phyloP scores from a whole-genome alignment of 1,139 yeast species.

The Saccharomyces hybrid region DNA sequence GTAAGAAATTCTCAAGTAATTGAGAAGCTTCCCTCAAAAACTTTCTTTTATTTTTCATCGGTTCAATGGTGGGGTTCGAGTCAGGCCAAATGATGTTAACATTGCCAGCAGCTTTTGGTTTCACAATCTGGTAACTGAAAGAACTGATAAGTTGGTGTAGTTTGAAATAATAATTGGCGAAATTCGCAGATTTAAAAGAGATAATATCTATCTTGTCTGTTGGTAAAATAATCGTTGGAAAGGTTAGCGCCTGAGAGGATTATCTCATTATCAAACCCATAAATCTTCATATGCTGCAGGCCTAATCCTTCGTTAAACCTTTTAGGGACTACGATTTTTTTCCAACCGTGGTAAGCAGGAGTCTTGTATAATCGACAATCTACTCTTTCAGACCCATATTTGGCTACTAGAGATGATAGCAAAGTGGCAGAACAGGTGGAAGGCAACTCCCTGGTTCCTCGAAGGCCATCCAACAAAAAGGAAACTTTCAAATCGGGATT shows the following conservation, averaged over 20 bases:
- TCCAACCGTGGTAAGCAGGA: conserved; percentile 69
- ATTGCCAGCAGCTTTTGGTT: conserved; percentile 48
- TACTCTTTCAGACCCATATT: conserved; percentile 59
- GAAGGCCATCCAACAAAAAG: conserved; percentile 74
- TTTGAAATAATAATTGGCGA: conserved; percentile 66
- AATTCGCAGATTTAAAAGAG: conserved; percentile 51
- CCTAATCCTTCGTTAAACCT: conserved; percentile 89
- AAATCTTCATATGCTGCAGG: conserved; percentile 92
- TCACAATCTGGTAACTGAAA: conserved; percentile 59
- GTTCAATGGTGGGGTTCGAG: conserved; percentile 65
- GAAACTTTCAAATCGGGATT: conserved; percentile 61
- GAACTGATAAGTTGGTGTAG: conserved; percentile 61
- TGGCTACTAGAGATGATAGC: conserved; percentile 57
- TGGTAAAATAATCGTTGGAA: conserved; percentile 86
- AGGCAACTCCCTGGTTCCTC: conserved; percentile 94
- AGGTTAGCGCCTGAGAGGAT: conserved; percentile 87
- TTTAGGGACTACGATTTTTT: conserved; percentile 61
- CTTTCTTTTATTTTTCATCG: conserved; percentile 49
- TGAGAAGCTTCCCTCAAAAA: conserved; percentile 55
- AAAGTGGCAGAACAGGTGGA: conserved; percentile 67
- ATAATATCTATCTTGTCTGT: conserved; percentile 90
- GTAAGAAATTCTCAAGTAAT: conserved; percentile 50
- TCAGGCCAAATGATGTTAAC: conserved; percentile 70
- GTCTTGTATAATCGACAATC: conserved; percentile 84
- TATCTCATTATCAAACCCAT: conserved; percentile 88